Evolutionary conservation across 768 basidiomycete species (phyloP), one percentile per base, ranked within the genome.

Genomic region (Cystofilobasidium capitatum): DNA sequence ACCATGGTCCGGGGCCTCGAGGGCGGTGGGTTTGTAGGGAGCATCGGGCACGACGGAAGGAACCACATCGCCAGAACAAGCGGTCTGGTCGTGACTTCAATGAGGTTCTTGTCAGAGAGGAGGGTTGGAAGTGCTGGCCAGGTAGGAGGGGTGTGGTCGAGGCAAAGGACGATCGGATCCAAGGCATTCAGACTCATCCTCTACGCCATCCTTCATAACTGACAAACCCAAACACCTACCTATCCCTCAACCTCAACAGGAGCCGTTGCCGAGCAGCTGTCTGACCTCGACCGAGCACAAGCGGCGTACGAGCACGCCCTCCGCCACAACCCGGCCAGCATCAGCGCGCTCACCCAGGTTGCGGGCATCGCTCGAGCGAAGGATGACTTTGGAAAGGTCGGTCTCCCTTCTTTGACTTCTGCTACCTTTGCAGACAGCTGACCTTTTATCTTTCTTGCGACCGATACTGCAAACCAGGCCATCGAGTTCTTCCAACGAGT

Each of bases 401-500:
- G 82, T 75, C 73, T 58, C 33, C 36, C 57, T 39, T 35, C 12
- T 35, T 10, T 8, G 12, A 7, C 14, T 22, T 39, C 57, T 16
- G 29, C 26, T 6, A 29, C 33, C 13, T 31, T 13, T 44, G 17
- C 26, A 33, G 35, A 39, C 58, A 36, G 20, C 37, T 39, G 29
- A 22, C 12, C 10, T 5, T 31, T 20, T 33, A 7, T 31, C 3
- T 35, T 35, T 7, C 37, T 17, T 14, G 9, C 49, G 49, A 14
- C 49, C n/a, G n/a, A n/a, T n/a, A n/a, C n/a, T n/a, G n/a, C n/a
- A n/a, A n/a, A 10, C 35, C 78, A 92, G 89, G 94, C 94, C 58
- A 86, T 97, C 77, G 94, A 97, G 69, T 96, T 88, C 80, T 98
- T 96, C 77, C 90, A 96, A 73, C 86, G 93, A 55, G 91, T 93